These are phyloP conservation scores for Amphirosellinia nigrospora DNA, from an alignment of 495 filamentous ascomycete species.

Conservation along the genomic window DNA sequence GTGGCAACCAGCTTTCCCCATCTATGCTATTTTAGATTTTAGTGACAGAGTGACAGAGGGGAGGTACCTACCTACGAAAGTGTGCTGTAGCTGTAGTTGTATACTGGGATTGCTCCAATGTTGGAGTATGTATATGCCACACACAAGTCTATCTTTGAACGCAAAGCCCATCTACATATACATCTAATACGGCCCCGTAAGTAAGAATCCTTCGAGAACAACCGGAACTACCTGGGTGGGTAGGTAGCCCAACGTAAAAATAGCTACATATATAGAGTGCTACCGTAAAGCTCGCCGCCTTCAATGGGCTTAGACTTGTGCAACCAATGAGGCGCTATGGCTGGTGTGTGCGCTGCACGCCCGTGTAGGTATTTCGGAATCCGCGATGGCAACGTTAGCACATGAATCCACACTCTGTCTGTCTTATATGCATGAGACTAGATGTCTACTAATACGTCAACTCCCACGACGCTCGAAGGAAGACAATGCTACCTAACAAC, in stretches of 20 bases:
- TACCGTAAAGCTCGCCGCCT: constrained; percentile 1
- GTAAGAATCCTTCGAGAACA: constrained; percentile 24
- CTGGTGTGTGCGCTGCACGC: background rate
- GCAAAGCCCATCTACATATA: background rate
- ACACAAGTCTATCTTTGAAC: background rate
- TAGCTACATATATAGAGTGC: constrained; percentile 11
- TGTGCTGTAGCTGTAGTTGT: background rate
- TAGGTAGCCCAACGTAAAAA: constrained; percentile 19
- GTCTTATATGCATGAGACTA: background rate
- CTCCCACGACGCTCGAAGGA: background rate
- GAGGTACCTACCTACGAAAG: too few relatives aligned
- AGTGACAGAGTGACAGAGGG: too few relatives aligned
- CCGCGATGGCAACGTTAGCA: constrained; percentile 6
- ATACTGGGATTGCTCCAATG: constrained; percentile 1
- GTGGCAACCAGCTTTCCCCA: constrained; percentile 4
- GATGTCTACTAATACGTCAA: background rate
- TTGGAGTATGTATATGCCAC: background rate
- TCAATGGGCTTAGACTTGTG: background rate
- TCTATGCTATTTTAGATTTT: constrained; percentile 8
- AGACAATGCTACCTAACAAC: background rate
- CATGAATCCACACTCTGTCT: background rate
- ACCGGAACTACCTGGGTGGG: too few relatives aligned
- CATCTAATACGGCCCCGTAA: background rate
- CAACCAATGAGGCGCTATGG: constrained; percentile 3
- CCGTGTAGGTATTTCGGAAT: constrained; percentile 6